These are phyloP conservation scores for Aureobasidium sp. DNA, from an alignment of 2,329 filamentous ascomycete genomes.

Conservation along the genomic window DNA sequence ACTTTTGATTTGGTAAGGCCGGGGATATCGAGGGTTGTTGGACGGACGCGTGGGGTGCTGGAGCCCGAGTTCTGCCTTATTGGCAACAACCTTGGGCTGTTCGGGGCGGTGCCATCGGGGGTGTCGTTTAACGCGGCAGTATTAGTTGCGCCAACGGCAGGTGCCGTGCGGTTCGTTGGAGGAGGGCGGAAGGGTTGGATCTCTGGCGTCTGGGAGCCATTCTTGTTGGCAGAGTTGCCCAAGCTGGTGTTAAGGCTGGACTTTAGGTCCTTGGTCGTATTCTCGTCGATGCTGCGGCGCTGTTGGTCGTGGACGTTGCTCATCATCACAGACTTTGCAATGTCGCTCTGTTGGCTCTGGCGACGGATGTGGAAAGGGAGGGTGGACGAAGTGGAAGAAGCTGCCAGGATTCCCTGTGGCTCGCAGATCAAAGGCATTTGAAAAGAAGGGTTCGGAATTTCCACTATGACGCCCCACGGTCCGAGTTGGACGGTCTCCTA, in stretches of 20 bases:
- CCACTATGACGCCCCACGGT: conserved; percentile 1
- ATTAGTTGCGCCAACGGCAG: background rate
- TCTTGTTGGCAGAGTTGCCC: background rate
- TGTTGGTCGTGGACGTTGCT: conserved; percentile 18
- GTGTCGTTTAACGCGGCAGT: conserved; percentile 51
- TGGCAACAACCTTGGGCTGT: conserved; percentile 53
- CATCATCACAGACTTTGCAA: conserved; percentile 25
- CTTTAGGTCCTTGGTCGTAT: conserved; percentile 12
- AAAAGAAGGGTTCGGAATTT: conserved; percentile 11
- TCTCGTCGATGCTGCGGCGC: conserved; percentile 12
- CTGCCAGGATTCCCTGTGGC: conserved; percentile 6
- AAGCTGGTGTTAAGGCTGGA: conserved; percentile 13
- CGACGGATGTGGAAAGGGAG: conserved; percentile 21
- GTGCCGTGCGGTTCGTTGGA: conserved; percentile 8
- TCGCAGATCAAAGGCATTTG: conserved; percentile 17
- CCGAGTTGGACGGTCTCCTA: background rate
- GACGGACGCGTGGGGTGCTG: conserved; percentile 73
- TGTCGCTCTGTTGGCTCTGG: conserved; percentile 25
- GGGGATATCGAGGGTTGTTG: conserved; percentile 93
- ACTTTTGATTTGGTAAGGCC: conserved; percentile 92
- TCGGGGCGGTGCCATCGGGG: conserved; percentile 53
- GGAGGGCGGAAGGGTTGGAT: conserved; percentile 2
- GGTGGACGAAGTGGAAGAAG: conserved; percentile 10
- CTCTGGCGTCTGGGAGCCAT: background rate
- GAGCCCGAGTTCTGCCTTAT: conserved; percentile 65